A percentile compares a stretch with the other conserved stretches of the same genome.
Evolutionary conservation across 179 eudicot genomes (phyloP).

Genomic region (Spergularia azorica): DNA sequence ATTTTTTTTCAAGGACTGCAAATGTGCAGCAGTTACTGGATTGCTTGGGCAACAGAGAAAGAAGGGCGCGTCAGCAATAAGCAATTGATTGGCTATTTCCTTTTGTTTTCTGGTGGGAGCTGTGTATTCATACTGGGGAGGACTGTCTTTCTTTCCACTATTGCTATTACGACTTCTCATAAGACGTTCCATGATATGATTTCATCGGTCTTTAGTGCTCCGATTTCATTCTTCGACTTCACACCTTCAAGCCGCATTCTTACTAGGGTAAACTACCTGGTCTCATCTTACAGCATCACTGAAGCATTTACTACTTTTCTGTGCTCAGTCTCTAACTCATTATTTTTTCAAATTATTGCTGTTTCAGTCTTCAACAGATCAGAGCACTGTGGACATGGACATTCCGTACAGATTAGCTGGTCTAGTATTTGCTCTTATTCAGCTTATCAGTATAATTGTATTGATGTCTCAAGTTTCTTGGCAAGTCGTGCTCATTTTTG

Average conservation of each 20-base stretch:
- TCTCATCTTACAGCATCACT: neutral
- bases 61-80: conserved; percentile 46
- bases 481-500: conserved; percentile 67
- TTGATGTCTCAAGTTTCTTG: conserved; percentile 81
- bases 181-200: conserved; percentile 65
- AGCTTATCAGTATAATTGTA: conserved; percentile 65
- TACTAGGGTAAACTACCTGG: conserved; percentile 51
- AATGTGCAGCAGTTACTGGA: conserved; percentile 86
- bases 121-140: conserved; percentile 80
- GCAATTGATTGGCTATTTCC: conserved; percentile 54
- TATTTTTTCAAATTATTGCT: neutral
- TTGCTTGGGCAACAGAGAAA: conserved; percentile 86
- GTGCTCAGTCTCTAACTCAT: neutral
- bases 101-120: conserved; percentile 71
- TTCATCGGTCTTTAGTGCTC: conserved; percentile 70
- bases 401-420: conserved; percentile 90
- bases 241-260: conserved; percentile 89
- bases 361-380: conserved; percentile 85
- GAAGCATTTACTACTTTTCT: neutral
- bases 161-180: conserved; percentile 78
- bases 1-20: conserved; percentile 72
- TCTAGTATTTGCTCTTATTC: conserved; percentile 82
- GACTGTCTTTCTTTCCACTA: conserved; percentile 74
- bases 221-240: conserved; percentile 76
- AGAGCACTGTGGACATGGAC: conserved; percentile 83